Conservation (phyloP, 305 asterid species). For the Ilex paraguariensis region DNA sequence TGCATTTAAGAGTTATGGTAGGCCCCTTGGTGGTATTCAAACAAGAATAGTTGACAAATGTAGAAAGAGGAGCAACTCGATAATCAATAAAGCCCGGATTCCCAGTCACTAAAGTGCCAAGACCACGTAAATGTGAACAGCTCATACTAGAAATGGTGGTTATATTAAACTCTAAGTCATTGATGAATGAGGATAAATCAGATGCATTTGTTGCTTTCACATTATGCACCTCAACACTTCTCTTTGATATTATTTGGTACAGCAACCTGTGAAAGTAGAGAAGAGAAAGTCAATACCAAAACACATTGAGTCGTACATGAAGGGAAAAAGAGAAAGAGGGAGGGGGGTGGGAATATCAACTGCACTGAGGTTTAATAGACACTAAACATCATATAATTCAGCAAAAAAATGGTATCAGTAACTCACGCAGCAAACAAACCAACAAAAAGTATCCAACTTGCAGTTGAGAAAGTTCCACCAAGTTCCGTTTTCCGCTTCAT, state of each 20-base stretch:
- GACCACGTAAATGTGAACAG: conserved; percentile 86
- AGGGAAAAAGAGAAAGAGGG: not conserved
- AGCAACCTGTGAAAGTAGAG: conserved; percentile 59
- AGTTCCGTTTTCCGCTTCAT: conserved; percentile 92
- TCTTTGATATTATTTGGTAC: conserved; percentile 79
- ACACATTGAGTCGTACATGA: not conserved
- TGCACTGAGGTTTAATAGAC: not conserved
- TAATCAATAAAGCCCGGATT: conserved; percentile 58
- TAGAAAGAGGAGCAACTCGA: conserved; percentile 61
- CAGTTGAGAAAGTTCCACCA: conserved; percentile 87
- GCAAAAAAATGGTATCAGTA: not conserved
- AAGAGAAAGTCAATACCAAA: not conserved
- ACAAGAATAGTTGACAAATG: conserved; percentile 78
- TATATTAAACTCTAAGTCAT: conserved; percentile 77
- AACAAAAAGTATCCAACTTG: conserved; percentile 84
- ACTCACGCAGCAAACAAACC: conserved; percentile 94
- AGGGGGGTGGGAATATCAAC: not conserved
- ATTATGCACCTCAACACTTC: conserved; percentile 87
- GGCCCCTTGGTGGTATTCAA: conserved; percentile 82
- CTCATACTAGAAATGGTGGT: conserved; percentile 89
- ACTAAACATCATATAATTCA: not conserved
- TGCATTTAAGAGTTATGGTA: conserved; percentile 60
- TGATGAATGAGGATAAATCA: conserved; percentile 64
- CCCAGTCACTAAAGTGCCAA: conserved; percentile 63
- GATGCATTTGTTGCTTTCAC: conserved; percentile 82